phyloP scores from a whole-genome alignment of 1,284 basidiomycete genomes.

The Xerocomus minutiporus region DNA sequence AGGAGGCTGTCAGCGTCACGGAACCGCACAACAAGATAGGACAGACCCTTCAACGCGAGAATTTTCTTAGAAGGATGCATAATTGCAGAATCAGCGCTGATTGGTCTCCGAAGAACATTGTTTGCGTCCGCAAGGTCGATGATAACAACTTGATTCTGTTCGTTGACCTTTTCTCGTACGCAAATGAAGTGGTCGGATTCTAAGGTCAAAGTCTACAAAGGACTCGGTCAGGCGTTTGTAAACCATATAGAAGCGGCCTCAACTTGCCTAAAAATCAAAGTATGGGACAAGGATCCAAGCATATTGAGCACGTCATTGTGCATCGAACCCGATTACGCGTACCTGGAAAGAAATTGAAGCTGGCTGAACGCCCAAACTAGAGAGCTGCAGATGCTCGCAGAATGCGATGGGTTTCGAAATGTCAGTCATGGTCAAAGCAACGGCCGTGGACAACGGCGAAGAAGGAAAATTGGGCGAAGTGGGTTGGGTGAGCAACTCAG shows the following conservation, averaged over 20 bases:
- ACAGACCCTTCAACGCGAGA: conserved; percentile 87
- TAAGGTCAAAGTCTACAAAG: conserved; percentile 74
- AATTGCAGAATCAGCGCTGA: conserved; percentile 96
- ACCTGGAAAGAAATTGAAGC: conserved; percentile 97
- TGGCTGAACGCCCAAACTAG: conserved; percentile 93
- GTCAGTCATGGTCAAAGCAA: conserved; percentile 37
- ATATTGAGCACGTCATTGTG: conserved; percentile 29
- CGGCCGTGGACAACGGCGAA: conserved; percentile 14
- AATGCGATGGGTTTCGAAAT: conserved; percentile 72
- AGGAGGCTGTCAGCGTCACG: conserved; percentile 7
- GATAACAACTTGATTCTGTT: conserved; percentile 95
- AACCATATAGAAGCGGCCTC: not conserved
- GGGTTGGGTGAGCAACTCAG: conserved; percentile 15
- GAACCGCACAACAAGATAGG: not conserved
- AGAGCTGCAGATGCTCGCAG: conserved; percentile 89
- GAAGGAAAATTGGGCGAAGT: conserved; percentile 16
- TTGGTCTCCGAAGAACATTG: conserved; percentile 94
- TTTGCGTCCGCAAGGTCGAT: conserved; percentile 94
- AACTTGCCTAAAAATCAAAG: conserved; percentile 20
- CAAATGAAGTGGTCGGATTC: conserved; percentile 98
- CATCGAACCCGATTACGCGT: conserved; percentile 35
- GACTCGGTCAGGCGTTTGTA: conserved; percentile 10
- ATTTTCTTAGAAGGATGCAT: conserved; percentile 99
- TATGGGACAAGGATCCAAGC: conserved; percentile 14
- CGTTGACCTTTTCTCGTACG: conserved; percentile 83